Evolutionary conservation across 352 stramenopile species (phyloP).

Genomic region (Halophytophthora polymorphica): DNA sequence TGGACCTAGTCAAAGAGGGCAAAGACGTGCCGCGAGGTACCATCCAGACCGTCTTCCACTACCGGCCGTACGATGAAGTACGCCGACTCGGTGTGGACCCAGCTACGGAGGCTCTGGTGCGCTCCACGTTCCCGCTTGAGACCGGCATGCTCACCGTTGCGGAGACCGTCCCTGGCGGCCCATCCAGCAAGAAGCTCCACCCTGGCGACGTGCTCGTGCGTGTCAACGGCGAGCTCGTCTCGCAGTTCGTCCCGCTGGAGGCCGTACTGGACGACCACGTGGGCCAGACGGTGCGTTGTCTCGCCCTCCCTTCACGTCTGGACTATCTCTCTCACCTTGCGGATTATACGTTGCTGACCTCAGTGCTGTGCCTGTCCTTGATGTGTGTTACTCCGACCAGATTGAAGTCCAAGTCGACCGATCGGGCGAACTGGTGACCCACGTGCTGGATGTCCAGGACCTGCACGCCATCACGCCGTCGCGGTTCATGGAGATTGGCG

Average conservation of each 20-base stretch:
- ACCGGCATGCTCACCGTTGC: conserved; percentile 91
- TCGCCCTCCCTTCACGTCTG: no score
- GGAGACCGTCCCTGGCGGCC: conserved; percentile 79
- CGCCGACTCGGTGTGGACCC: conserved; percentile 73
- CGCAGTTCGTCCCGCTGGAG: conserved; percentile 87
- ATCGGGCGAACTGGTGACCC: conserved; percentile 60
- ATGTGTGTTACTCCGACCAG: conserved; percentile 20
- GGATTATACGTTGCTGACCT: conserved; percentile 8
- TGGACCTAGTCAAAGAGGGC: conserved; percentile 74
- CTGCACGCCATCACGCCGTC: conserved; percentile 84
- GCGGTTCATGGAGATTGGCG: conserved; percentile 83
- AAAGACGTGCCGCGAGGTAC: conserved; percentile 79
- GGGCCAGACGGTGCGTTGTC: conserved; percentile 42
- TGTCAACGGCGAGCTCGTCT: conserved; percentile 79
- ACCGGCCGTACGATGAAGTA: conserved; percentile 91
- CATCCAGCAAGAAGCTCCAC: conserved; percentile 76
- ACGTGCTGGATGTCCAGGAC: conserved; percentile 75
- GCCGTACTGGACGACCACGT: conserved; percentile 78
- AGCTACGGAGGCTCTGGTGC: conserved; percentile 75
- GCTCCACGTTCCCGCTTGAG: conserved; percentile 73
- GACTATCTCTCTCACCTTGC: conserved; percentile 19
- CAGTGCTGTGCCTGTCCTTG: not conserved
- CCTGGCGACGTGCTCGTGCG: conserved; percentile 88
- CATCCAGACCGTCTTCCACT: conserved; percentile 88
- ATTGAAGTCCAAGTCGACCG: conserved; percentile 83